phyloP scores from a whole-genome alignment of 768 basidiomycete genomes.

The Lentinula guzmanii region DNA sequence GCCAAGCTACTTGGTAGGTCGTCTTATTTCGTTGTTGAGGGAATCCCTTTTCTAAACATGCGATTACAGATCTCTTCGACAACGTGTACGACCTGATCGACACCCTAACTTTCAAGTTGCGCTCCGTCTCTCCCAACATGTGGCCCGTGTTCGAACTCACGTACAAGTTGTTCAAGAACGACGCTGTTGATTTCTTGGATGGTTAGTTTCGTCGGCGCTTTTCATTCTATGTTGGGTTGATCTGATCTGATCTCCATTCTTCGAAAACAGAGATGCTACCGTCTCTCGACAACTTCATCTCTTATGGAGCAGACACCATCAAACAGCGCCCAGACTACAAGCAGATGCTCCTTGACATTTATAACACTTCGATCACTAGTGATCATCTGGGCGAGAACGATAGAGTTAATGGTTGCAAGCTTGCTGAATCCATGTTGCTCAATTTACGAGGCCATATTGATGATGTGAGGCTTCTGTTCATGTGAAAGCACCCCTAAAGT shows the following conservation, averaged over 20 bases:
- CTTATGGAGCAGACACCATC: slow-evolving; percentile 74
- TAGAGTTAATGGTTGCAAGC: slow-evolving; percentile 76
- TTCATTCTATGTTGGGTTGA: not conserved
- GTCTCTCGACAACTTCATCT: slow-evolving; percentile 83
- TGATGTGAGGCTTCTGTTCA: slow-evolving; percentile 46
- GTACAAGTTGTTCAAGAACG: slow-evolving; percentile 75
- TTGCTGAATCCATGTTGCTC: slow-evolving; percentile 77
- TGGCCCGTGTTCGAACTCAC: slow-evolving; percentile 86
- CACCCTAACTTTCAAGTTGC: slow-evolving; percentile 76
- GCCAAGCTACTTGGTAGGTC: slow-evolving; percentile 63
- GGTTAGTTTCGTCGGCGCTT: slow-evolving; percentile 37
- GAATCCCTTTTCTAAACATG: slow-evolving; percentile 1
- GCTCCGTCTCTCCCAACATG: slow-evolving; percentile 71
- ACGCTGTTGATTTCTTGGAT: slow-evolving; percentile 83
- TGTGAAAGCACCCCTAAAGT: slow-evolving; percentile 2
- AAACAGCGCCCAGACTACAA: slow-evolving; percentile 69
- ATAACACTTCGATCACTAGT: slow-evolving; percentile 64
- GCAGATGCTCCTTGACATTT: slow-evolving; percentile 79
- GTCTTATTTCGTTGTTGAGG: not conserved
- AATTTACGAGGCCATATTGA: slow-evolving; percentile 75
- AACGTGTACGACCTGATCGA: slow-evolving; percentile 86
- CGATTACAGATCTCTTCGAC: slow-evolving; percentile 67
- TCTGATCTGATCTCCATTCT: not conserved
- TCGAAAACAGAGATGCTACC: slow-evolving; percentile 70
- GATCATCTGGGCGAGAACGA: slow-evolving; percentile 79